These are phyloP conservation scores for Phytopythium vexans DNA, from an alignment of 352 stramenopile genomes.

Conservation along the genomic window DNA sequence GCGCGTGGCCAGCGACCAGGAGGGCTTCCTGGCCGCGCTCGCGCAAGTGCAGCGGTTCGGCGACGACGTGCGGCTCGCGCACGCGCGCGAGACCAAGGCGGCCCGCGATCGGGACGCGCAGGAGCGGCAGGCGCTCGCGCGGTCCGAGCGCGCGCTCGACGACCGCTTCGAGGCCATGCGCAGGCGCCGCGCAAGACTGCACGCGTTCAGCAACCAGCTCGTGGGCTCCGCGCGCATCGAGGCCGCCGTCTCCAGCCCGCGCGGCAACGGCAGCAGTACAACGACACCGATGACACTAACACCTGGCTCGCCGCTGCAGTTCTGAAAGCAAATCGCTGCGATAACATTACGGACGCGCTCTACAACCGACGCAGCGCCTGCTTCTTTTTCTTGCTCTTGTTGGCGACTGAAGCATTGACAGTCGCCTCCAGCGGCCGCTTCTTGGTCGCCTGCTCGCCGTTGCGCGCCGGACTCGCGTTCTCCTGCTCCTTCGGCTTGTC, in stretches of 20 bases:
- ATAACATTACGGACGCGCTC: slow-evolving; percentile 4
- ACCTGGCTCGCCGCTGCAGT: neutral
- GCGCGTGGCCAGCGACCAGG: slow-evolving; percentile 38
- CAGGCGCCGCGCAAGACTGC: slow-evolving; percentile 31
- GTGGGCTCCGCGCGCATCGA: slow-evolving; percentile 55
- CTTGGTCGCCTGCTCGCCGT: neutral
- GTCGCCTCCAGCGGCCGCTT: slow-evolving; percentile 1
- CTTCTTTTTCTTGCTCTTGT: slow-evolving; percentile 9
- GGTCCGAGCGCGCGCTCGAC: slow-evolving; percentile 36
- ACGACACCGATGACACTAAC: neutral
- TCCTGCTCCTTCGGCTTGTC: slow-evolving; percentile 9
- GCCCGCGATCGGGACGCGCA: slow-evolving; percentile 22
- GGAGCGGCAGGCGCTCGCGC: slow-evolving; percentile 25
- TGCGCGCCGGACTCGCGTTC: slow-evolving; percentile 1
- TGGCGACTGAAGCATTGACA: neutral
- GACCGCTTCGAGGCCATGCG: slow-evolving; percentile 34
- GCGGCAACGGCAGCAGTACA: neutral
- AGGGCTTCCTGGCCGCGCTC: slow-evolving; percentile 46
- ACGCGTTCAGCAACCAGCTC: slow-evolving; percentile 67
- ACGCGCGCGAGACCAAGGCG: slow-evolving; percentile 43
- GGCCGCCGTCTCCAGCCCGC: slow-evolving; percentile 6
- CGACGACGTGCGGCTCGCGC: slow-evolving; percentile 38
- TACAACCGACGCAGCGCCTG: slow-evolving; percentile 4
- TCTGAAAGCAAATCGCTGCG: neutral
- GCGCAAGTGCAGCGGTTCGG: slow-evolving; percentile 56